These are phyloP conservation scores for Coemansia sp. DNA, from an alignment of 192 early-diverging fungal species.

Conservation along the genomic window DNA sequence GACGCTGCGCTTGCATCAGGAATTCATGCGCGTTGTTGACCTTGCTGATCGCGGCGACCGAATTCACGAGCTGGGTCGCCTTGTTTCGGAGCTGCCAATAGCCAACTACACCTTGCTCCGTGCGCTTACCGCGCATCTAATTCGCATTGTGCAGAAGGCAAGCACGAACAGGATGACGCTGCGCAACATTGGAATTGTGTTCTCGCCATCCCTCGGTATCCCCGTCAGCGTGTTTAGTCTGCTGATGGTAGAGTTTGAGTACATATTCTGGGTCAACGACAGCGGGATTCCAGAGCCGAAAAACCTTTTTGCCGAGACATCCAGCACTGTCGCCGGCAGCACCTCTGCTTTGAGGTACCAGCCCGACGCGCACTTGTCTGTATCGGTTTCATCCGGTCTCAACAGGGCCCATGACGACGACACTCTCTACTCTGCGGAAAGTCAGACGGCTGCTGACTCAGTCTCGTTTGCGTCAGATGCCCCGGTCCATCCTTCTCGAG, in stretches of 20 bases:
- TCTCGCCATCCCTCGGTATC: constrained; percentile 91
- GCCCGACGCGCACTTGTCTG: constrained; percentile 15
- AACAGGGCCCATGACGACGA: constrained; percentile 17
- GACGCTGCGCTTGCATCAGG: constrained; percentile 79
- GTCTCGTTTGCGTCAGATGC: constrained; percentile 6
- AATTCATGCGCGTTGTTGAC: constrained; percentile 85
- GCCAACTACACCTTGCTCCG: constrained; percentile 90
- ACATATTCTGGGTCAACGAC: constrained; percentile 76
- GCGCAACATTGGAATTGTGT: constrained; percentile 94
- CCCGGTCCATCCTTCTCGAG: constrained; percentile 6
- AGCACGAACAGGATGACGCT: constrained; percentile 93
- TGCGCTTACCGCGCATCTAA: constrained; percentile 85
- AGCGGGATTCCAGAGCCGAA: constrained; percentile 59
- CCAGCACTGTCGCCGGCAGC: neutral
- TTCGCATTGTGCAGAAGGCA: constrained; percentile 80
- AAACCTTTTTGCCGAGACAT: constrained; percentile 7
- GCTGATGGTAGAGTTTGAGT: constrained; percentile 87
- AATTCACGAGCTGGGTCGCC: constrained; percentile 75
- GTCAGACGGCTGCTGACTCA: constrained; percentile 3
- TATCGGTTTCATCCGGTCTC: constrained; percentile 36
- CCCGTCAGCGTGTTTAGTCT: constrained; percentile 92
- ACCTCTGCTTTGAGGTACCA: neutral
- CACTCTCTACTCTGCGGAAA: constrained; percentile 15
- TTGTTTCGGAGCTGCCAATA: constrained; percentile 77
- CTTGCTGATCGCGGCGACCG: constrained; percentile 77